Evolutionary conservation across 2,329 filamentous ascomycete genomes (phyloP), one percentile per base, ranked within the genome.

Genomic region (Fusarium pseudocircinatum): DNA sequence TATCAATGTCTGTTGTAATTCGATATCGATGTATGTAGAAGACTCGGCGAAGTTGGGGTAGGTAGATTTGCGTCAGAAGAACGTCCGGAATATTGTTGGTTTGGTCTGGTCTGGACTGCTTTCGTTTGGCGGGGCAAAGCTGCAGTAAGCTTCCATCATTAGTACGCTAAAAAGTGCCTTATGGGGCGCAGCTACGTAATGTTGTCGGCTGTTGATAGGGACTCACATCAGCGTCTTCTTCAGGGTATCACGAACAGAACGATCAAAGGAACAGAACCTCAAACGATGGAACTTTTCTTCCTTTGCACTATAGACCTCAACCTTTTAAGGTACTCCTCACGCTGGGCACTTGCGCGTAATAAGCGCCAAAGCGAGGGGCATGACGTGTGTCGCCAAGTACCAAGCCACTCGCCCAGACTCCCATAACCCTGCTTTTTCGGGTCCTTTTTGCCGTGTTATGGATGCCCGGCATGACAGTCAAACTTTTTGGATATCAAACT

Each of bases 301-400:
- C 50, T 57, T 59, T 60, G 3, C 15, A 60, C 59, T 43, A 49
- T 43, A 20, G 28, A 34, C 46, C 40, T 50, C 65, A 39, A 52
- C 46, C 60, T 63, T 72, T 49, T 59, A 68, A 74, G n/a, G 40
- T 22, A 58, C 61, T 61, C 56, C 39, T 62, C 49, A 37, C 36
- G 54, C 62, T 67, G 39, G 37, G 50, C 60, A 62, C 62, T 74
- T 72, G 67, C 64, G 66, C 59, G 63, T 70, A 44, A 47, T 54
- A 74, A 76, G 72, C 72, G 74, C 70, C 67, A 70, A 73, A 70
- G 53, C 75, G 76, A 78, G 74, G 72, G 75, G 72, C 76, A 78
- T 78, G 77, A 78, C 77, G 77, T 78, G 77, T 77, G 74, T 73
- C 60, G 77, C 77, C 77, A 78, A 78, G 77, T 73, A 67, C 77